Conservation (phyloP, 1,284 basidiomycete species). For the Mycosarcoma maydis region DNA sequence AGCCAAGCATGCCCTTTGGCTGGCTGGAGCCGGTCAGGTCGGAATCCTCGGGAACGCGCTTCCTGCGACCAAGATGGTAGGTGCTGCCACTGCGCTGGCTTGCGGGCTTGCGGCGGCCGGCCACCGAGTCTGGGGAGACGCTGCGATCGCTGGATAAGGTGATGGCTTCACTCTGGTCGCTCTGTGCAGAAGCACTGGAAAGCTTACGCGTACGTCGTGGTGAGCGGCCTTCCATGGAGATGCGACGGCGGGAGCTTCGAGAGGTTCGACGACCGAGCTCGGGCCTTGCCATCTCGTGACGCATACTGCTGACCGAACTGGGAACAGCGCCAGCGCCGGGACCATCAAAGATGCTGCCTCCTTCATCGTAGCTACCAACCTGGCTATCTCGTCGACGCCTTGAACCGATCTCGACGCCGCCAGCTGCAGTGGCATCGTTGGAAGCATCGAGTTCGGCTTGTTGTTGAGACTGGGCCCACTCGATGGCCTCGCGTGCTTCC, state of each 20-base stretch:
- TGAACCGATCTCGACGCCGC: constrained; percentile 20
- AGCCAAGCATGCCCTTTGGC: constrained; percentile 58
- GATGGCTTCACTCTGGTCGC: constrained; percentile 47
- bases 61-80: constrained; percentile 45
- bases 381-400: constrained; percentile 61
- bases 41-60: constrained; percentile 30
- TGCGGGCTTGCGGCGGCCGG: constrained; percentile 35
- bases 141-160: constrained; percentile 40
- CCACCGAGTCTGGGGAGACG: constrained; percentile 40
- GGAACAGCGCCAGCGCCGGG: constrained; percentile 63
- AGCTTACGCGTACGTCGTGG: constrained; percentile 43
- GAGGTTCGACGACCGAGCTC: constrained; percentile 51
- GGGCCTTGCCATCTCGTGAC: constrained; percentile 50
- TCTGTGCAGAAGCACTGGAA: constrained; percentile 35
- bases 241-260: constrained; percentile 52
- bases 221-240: constrained; percentile 55
- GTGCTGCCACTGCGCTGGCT: constrained; percentile 53
- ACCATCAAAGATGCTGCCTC: constrained; percentile 63
- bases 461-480: constrained; percentile 45
- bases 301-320: constrained; percentile 57
- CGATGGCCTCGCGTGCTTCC: constrained; percentile 57
- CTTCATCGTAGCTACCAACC: constrained; percentile 63
- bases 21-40: constrained; percentile 30
- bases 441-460: constrained; percentile 24
- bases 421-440: constrained; percentile 9